Conservation (phyloP, 257 asterid genomes). For the Coffea eugenioides region DNA sequence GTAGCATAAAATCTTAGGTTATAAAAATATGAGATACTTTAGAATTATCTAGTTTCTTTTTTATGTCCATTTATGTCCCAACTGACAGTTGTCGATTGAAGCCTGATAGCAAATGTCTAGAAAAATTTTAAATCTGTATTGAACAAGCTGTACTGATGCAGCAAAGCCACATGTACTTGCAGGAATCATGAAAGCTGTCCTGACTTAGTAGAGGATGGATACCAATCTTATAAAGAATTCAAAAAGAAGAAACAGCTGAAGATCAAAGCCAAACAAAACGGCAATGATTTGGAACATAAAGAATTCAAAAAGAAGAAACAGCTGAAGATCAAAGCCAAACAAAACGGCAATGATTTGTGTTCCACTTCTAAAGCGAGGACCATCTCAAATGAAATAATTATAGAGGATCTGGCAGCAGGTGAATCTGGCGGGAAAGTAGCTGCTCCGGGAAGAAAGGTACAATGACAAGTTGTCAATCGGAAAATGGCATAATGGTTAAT, state of each 20-base stretch:
- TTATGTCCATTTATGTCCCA: too few species aligned
- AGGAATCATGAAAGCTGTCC: neutral
- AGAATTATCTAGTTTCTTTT: neutral
- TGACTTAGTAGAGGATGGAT: neutral
- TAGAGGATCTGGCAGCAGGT: conserved; percentile 61
- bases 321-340: neutral
- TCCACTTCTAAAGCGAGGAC: conserved; percentile 31
- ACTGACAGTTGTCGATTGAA: neutral
- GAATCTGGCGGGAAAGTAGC: conserved; percentile 54
- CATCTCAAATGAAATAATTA: conserved; percentile 57
- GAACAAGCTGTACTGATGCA: neutral
- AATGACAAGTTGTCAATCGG: neutral
- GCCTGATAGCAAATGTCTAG: neutral
- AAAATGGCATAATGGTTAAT: neutral
- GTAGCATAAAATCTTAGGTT: neutral
- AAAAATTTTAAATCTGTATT: neutral
- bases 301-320: neutral
- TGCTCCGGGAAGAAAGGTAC: conserved; percentile 54
- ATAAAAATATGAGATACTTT: neutral
- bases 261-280: neutral
- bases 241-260: neutral
- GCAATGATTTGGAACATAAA: conserved; percentile 12
- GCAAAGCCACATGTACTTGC: neutral
- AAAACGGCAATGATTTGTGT: conserved; percentile 13
- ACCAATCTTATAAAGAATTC: neutral